Base-by-base conservation (phyloP, 208 protist species). In the Acanthamoeba healyi region DNA sequence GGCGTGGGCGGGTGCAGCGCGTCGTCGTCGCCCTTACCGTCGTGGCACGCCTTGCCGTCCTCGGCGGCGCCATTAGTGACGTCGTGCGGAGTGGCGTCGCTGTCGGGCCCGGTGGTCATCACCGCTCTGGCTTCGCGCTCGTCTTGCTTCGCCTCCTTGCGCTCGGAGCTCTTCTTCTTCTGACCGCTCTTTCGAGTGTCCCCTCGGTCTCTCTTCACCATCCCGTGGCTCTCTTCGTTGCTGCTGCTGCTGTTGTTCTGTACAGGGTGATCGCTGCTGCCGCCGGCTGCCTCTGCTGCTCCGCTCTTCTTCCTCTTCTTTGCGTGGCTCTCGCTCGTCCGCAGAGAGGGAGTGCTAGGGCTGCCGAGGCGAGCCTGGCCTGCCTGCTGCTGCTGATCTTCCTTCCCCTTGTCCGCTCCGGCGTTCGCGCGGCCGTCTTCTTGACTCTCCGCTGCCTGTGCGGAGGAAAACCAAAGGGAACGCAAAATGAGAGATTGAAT, bases 101-200 rank as follows among this genome's bases (percentile, higher is more conserved):
- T 22, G 61, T 22, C 26, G 26, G 58, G 24, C 58, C 14, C 32
- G 61, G 61, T 70, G 61, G 29, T 38, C 14, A n/a, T n/a, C n/a
- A 38, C 19, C 54, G 54, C 24, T 61, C 22, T 24, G 61, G 61
- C 61, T 12, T 70, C 61, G 14, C 24, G 54, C 12, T 61, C 54
- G 54, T 61, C 54, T 24, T 61, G 54, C 54, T 32, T 61, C 54
- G 54, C 54, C 6, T 61, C 54, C 19, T 24, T 17, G 54, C 54
- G 54, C 54, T 70, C 61, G 61, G 12, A 38, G 61, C n/a, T 36
- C 61, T 70, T 70, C 72, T 81, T 81, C 72, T 82, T 5, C 36
- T 22, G 5, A 10, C 38, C 19, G n/a, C 72, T 82, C 36, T 51
- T 82, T 19, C 42, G 36, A 26, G 7, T 15, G 40, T 46, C 32